Conservation (phyloP, 2,329 filamentous ascomycete genomes). For the Sporothrix humicola region DNA sequence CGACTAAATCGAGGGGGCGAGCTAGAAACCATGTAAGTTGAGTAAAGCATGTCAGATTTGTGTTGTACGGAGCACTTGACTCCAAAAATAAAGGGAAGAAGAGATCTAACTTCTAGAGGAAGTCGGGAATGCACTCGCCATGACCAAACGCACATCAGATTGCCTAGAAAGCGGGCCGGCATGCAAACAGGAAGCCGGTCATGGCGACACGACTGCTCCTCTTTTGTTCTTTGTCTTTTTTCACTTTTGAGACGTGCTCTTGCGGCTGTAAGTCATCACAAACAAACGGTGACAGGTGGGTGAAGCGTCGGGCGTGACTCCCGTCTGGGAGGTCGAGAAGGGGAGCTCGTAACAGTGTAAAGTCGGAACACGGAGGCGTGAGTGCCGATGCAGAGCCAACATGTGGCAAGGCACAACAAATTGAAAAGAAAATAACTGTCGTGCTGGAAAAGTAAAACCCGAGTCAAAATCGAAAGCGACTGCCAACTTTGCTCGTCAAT, state of each 20-base stretch:
- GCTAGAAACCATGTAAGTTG: conserved; percentile 1
- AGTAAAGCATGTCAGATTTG: not conserved
- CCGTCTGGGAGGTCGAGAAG: not conserved
- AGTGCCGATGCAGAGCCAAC: not conserved
- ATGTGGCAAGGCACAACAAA: not conserved
- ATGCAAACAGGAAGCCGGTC: not conserved
- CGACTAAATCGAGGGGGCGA: not conserved
- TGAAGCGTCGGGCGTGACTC: not conserved
- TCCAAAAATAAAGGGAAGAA: not conserved
- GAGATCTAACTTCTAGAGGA: not conserved
- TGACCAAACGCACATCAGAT: not conserved
- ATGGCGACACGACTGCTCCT: not conserved
- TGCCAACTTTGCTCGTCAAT: not conserved
- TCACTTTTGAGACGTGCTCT: not conserved
- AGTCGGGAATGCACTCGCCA: not conserved
- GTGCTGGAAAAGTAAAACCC: not conserved
- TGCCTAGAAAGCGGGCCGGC: too few relatives aligned
- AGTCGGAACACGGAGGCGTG: not conserved
- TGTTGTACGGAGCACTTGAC: not conserved
- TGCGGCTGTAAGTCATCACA: not conserved
- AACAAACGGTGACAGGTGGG: not conserved
- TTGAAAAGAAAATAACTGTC: not conserved
- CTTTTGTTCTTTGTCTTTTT: not conserved
- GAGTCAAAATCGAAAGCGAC: not conserved
- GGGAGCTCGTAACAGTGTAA: not conserved